Base-by-base conservation (phyloP, 148 eudicot species). In the Selenicereus undatus region DNA sequence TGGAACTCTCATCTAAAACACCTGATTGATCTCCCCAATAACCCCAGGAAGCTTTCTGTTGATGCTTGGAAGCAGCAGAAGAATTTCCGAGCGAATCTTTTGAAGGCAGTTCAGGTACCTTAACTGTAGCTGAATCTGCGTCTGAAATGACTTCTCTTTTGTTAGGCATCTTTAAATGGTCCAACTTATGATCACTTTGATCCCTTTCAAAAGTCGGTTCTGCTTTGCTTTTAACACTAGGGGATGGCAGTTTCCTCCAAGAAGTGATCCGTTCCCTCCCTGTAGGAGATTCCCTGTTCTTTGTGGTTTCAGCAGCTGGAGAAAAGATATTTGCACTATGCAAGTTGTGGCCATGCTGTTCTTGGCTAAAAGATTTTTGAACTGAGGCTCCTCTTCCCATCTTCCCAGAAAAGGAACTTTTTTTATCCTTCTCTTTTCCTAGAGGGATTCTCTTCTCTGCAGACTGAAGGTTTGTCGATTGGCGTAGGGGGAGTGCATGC, bases 231-330 rank as follows among this genome's bases (percentile, higher is more conserved):
- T 90, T 92, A 60, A 68, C 89, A 82, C 79, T 83, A 76, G 99
- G 96, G 76, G 97, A 87, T 21, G 99, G 97, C 27, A 97, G 91
- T 79, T 94, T 92, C 86, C 91, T 94, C 98, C 97, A 97, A 60
- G 99, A 97, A 54, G 98, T 78, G 87, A 97, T 92, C n/a, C 93
- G 87, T 82, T 91, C 89, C 74, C 99, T 87, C 65, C 90, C 83
- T 26, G 85, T 66, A 26, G 89, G 86, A 80, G 95, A 88, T 14
- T 89, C 97, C 72, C 83, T 78, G 54, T 83, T 84, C 52, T 91
- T 89, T 30, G 88, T 36, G 54, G 83, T 58, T 76, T 90, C 92
- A 71, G 75, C 58, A 77, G 77, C 78, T 58, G 89, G 81, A 75
- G 93, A 78, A 51, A 82, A 80, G 66, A 88, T 78, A 81, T 82